Base-by-base conservation (phyloP, 73 alveolate species). In the Tetrahymena borealis region DNA sequence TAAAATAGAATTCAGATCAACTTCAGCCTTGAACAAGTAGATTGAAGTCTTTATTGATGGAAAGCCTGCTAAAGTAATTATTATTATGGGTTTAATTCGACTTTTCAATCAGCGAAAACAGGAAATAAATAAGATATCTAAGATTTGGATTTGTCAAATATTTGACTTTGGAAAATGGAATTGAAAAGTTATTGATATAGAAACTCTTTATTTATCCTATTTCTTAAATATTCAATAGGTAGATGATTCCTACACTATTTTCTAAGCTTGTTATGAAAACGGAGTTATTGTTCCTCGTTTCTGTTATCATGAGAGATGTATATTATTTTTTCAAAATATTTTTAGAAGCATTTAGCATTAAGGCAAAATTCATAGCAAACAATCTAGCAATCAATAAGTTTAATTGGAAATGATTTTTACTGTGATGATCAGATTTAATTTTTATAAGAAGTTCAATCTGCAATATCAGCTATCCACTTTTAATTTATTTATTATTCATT, bases 231-330 rank as follows among this genome's bases (percentile, higher is more conserved):
- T 37, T 32, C 32, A 41, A 33, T 92, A 92, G 95, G 97, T 95
- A 33, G 95, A 95, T 95, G 95, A 94, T 42, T 85, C 97, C 40
- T 91, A 78, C 90, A 94, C 97, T 39, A 93, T 95, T 39, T 85
- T 90, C 91, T 94, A 95, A 95, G 97, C 97, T 90, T 93, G 96
- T 42, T 94, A 95, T 40, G 91, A 92, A 78, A 96, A 95, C 37
- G 97, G 97, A 32, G 96, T 95, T 36, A 90, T 79, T 13, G 93
- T 95, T 24, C 97, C 97, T 16, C 95, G 95, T 78, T 95, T 95
- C 92, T 95, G 97, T 78, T 95, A 93, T 91, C 97, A 95, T 93
- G 97, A 95, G 78, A 90, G 96, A 91, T 78, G 85, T 60, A 60
- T 60, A 35, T 60, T 60, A 60, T 5, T 5, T 60, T 60, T 60